Base-by-base conservation (phyloP, 73 alveolate genomes). In the Paramecium tetraurelia region DNA sequence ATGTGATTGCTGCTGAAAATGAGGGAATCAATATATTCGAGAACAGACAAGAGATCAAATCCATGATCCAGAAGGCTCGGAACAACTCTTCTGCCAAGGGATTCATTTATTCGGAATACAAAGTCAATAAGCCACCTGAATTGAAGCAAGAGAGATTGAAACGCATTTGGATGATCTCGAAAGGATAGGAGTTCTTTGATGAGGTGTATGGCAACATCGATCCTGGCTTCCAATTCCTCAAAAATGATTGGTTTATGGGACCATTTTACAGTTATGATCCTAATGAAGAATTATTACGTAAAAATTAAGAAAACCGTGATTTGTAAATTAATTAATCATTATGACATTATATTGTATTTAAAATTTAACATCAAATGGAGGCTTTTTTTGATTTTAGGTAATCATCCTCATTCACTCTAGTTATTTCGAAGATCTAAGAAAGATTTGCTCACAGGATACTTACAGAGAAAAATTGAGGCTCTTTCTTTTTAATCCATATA, bases 211-310 rank as follows among this genome's bases (percentile, higher is more conserved):
- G 94, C 1, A 48, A 69, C 24, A 88, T 58, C 8, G 94, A 88
- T 36, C 57, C 59, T 20, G 94, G 92, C 4, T 16, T 33, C 18
- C 44, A 88, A 50, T 88, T 88, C 40, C 90, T 76, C 6, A 33
- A 69, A 33, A 88, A 88, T 70, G 94, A 88, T 48, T 88, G 94
- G 90, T 88, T 88, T 88, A 68, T 88, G 90, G 94, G 93, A 4
- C 94, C 94, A 0, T 70, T 70, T 41, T 70, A 88, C 18, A 88
- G 94, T 69, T 88, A 88, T 50, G 94, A 88, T 71, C 59, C 36
- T 1, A 88, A 88, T 4, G 84, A 63, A 63, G 84, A 63, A 63
- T 33, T 31, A 63, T 63, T 63, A 63, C 84, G 84, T 63, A 63
- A 63, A 63, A 33, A 27, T 63, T 31, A 63, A 63, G 84, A 63